Evolutionary conservation across 352 stramenopile species (phyloP), one percentile per base, ranked within the genome.

Genomic region (Globisporangium megalacanthum): DNA sequence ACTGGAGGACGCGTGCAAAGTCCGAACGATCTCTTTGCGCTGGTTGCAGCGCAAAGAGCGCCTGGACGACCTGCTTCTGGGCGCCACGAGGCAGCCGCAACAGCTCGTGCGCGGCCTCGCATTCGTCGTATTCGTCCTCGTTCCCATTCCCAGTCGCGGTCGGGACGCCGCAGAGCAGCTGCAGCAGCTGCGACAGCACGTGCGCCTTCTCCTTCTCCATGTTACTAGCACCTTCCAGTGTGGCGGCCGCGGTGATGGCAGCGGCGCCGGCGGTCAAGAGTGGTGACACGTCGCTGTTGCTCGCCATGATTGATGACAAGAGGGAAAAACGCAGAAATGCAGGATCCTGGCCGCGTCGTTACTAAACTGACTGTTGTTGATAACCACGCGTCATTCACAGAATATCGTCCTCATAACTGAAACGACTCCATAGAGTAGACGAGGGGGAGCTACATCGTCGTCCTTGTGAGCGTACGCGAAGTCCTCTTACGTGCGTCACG

Each of bases 1-100:
- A 86, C 65, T 88, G 73, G 25, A 91, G 60, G 17, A 91, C 67
- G 29, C 46, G 56, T 9, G 75, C 59, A 52, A 89, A 89, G 42
- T 72, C 54, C 17, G 61, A 51, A 11, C 88, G 49, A n/a, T n/a
- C n/a, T n/a, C n/a, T n/a, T 17, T 79, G 55, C 59, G 73, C 69
- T 44, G 72, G 39, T 19, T 70, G 73, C 7, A 75, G 57, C 29
- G 73, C 70, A 41, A 83, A 79, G 9, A 83, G 64, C 52, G 70
- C 73, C 56, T 72, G 70, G 47, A 52, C 64, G n/a, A 86, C 45
- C 33, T 72, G 66, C 36, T 73, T 64, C 60, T 87, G 72, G 33
- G 73, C 79, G 15, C 61, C 52, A 22, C 45, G 56, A 14, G 75
- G 54, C 11, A 79, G 50, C 9, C 58, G 25, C 11, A 88, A 36